Conservation (phyloP, 805 yeast genomes). For the Starmerella potacharoeniae region DNA sequence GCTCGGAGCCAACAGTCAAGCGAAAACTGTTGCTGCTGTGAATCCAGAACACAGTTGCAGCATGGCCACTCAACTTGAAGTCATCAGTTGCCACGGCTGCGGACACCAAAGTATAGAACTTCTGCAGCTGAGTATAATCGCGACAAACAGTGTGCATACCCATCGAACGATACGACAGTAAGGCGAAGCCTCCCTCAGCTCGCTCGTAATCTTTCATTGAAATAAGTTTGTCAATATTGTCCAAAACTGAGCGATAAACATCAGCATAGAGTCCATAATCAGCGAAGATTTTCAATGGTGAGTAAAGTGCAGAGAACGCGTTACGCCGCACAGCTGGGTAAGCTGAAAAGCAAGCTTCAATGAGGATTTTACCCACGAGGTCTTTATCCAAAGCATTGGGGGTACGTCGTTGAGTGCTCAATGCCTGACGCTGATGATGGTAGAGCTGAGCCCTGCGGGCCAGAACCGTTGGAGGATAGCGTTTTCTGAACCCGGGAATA, state of each 20-base stretch:
- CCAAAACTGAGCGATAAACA: conserved; percentile 42
- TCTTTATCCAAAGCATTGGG: conserved; percentile 23
- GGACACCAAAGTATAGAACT: conserved; percentile 1
- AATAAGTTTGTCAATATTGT: conserved; percentile 40
- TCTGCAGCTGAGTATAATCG: not conserved
- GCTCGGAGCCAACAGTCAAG: conserved; percentile 31
- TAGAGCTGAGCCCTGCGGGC: conserved; percentile 62
- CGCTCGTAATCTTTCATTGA: conserved; percentile 39
- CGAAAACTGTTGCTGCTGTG: conserved; percentile 26
- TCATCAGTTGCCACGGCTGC: conserved; percentile 11
- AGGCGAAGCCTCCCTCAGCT: conserved; percentile 52
- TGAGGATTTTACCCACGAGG: conserved; percentile 54
- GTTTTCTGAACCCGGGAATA: conserved; percentile 51
- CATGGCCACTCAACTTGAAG: conserved; percentile 8
- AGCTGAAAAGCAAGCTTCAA: conserved; percentile 48
- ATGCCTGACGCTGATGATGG: conserved; percentile 61
- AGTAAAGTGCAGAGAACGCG: conserved; percentile 57
- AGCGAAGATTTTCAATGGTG: conserved; percentile 41
- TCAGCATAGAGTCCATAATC: conserved; percentile 42
- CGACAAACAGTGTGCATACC: conserved; percentile 13
- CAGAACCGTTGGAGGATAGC: conserved; percentile 66
- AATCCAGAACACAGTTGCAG: conserved; percentile 1
- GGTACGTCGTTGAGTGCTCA: conserved; percentile 61
- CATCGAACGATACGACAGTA: conserved; percentile 48
- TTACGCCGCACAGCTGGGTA: conserved; percentile 58